Percentiles rank a stretch among this genome's conserved stretches.
phyloP scores from a whole-genome alignment of 305 asterid genomes.

The Withania somnifera region DNA sequence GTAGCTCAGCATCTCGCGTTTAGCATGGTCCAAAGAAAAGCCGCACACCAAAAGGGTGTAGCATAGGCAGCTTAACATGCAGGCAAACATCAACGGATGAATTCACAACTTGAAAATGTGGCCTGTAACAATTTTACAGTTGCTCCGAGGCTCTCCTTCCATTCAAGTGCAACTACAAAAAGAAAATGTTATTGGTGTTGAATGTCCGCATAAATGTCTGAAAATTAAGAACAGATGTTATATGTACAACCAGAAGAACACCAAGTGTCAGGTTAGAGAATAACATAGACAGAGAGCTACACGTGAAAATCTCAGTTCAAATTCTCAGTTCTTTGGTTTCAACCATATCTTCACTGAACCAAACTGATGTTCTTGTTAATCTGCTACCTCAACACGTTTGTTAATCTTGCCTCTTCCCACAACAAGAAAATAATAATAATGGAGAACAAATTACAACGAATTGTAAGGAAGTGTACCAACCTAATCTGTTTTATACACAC shows the following conservation, averaged over 20 bases:
- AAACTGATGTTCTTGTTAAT: neutral
- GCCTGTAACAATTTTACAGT: neutral
- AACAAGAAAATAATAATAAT: neutral
- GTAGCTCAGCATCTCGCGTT: neutral
- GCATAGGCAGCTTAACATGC: neutral
- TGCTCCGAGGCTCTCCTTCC: neutral
- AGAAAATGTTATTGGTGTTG: too few relatives aligned
- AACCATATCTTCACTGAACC: neutral
- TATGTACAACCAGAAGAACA: neutral
- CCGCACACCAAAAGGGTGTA: neutral
- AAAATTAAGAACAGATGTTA: neutral
- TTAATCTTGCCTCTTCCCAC: neutral
- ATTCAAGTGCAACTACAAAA: neutral
- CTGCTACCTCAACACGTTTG: neutral
- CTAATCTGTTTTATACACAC: neutral
- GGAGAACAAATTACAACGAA: neutral
- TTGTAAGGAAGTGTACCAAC: neutral
- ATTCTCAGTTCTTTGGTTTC: neutral
- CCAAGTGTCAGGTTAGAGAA: neutral
- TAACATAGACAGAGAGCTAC: neutral
- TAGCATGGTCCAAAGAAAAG: accelerated
- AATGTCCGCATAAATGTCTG: neutral
- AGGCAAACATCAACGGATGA: neutral
- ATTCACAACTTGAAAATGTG: neutral
- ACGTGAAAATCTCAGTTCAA: neutral